phyloP scores from a whole-genome alignment of 495 filamentous ascomycete genomes.

The Tuber aestivum region DNA sequence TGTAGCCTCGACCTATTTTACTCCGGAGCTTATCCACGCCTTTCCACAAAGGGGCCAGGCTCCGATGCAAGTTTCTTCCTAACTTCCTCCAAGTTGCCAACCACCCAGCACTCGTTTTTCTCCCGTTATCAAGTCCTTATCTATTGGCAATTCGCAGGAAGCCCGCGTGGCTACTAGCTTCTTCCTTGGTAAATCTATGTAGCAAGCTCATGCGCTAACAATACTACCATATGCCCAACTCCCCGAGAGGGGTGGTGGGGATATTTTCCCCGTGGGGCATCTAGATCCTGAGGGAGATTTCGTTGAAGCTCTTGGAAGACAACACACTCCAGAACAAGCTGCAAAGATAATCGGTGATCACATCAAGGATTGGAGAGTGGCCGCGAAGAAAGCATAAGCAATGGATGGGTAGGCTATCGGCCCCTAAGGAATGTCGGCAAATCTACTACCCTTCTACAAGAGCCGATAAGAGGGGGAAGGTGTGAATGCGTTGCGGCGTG shows the following conservation, averaged over 20 bases:
- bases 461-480: not conserved
- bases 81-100: not conserved
- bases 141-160: not conserved
- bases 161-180: not conserved
- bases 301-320: slow-evolving; percentile 89
- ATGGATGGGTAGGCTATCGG: not conserved
- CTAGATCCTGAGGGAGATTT: slow-evolving; percentile 96
- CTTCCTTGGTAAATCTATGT: not conserved
- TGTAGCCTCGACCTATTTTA: not conserved
- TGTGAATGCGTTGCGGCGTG: not conserved
- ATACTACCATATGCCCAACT: slow-evolving; percentile 7
- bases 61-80: not conserved
- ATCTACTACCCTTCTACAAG: not conserved
- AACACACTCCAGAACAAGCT: slow-evolving; percentile 82
- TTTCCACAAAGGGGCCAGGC: not conserved
- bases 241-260: slow-evolving; percentile 4
- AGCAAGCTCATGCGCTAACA: slow-evolving; percentile 10
- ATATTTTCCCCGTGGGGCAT: not conserved
- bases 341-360: slow-evolving; percentile 79
- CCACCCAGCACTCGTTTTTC: not conserved
- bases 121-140: not conserved
- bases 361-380: slow-evolving; percentile 78
- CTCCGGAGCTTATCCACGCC: not conserved
- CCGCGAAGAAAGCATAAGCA: slow-evolving; percentile 42
- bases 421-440: not conserved